Base-by-base conservation (phyloP, 345 rosid genomes). In the Euphorbia pulcherrima region DNA sequence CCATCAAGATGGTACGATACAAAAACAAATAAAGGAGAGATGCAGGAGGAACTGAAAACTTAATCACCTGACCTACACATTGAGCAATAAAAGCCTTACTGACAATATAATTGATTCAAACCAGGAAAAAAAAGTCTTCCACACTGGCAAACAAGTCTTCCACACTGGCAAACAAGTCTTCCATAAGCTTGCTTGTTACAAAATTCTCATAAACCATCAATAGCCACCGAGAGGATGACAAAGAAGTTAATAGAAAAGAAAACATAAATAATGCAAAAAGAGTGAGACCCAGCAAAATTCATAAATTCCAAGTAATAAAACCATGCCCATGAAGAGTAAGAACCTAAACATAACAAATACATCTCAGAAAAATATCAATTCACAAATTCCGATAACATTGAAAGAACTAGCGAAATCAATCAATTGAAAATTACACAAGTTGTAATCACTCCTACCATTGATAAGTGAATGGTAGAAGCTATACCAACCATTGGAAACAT, bases 81-180 rank as follows among this genome's bases (percentile, higher is more conserved):
- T n/a, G 40, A 64, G 44, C 51, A 18, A 48, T 18, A 20, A 13
- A 64, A 64, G 12, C 28, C 46, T 65, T n/a, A 52, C 46, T 35
- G 17, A 60, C 48, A 37, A 37, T 47, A 65, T 14, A 41, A 48
- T 14, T 29, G 27, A 20, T 65, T 23, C 44, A 30, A 20, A 20
- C 16, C 21, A 16, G n/a, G 8, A 24, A 23, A 14, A 24, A 23
- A 30, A 59, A 0, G 29, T 33, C 6, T 8, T 11, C 58, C 41
- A 5, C 26, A 11, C n/a, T 30, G 37, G 18, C 46, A 26, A 63
- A 46, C 1, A 27, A 24, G 24, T 28, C 1, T 20, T 18, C 35
- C 17, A 58, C 18, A 58, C n/a, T 30, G 37, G 18, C 46, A 26
- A 63, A 46, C 1, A 27, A 24, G 24, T 28, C 1, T 20, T 18